A percentile compares a stretch with the other conserved stretches of the same genome.
Conservation (phyloP, 75 land plant genomes). For the Picea glauca region DNA sequence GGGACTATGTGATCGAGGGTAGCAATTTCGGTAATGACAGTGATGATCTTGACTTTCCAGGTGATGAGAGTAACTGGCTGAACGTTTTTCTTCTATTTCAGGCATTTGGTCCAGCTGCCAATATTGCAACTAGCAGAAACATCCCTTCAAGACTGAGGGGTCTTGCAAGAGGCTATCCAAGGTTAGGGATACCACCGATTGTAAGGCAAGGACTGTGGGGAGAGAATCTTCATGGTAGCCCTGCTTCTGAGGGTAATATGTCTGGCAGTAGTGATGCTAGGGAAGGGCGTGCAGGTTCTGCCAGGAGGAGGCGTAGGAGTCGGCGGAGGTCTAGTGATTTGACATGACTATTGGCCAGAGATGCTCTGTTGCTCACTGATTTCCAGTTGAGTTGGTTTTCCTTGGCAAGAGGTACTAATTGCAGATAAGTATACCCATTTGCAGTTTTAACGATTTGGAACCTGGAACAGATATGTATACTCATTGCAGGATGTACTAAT, state of each 20-base stretch:
- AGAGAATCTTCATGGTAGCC: constrained; percentile 12
- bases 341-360: background rate
- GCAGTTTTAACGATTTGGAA: background rate
- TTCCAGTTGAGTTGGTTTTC: background rate
- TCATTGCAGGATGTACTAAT: too few species aligned
- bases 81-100: constrained; percentile 30
- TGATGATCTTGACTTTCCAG: constrained; percentile 25
- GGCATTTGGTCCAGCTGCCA: constrained; percentile 29
- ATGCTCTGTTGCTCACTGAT: constrained; percentile 4
- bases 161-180: constrained; percentile 16
- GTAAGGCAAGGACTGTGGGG: constrained; percentile 19
- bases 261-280: constrained; percentile 17
- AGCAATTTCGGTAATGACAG: constrained; percentile 20
- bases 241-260: constrained; percentile 14
- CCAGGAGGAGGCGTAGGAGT: constrained; percentile 20
- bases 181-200: constrained; percentile 8
- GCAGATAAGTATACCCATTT: constrained; percentile 7
- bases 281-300: constrained; percentile 18
- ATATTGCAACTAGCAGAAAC: constrained; percentile 14
- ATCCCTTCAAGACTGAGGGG: constrained; percentile 20
- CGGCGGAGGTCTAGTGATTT: constrained; percentile 16
- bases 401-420: background rate
- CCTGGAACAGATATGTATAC: too few species aligned
- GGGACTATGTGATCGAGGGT: constrained; percentile 74
- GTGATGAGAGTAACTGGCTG: constrained; percentile 32